Percentiles rank a stretch among this genome's conserved stretches.
phyloP scores from a whole-genome alignment of 495 filamentous ascomycete genomes.

The Podospora bellae-mahoneyi region DNA sequence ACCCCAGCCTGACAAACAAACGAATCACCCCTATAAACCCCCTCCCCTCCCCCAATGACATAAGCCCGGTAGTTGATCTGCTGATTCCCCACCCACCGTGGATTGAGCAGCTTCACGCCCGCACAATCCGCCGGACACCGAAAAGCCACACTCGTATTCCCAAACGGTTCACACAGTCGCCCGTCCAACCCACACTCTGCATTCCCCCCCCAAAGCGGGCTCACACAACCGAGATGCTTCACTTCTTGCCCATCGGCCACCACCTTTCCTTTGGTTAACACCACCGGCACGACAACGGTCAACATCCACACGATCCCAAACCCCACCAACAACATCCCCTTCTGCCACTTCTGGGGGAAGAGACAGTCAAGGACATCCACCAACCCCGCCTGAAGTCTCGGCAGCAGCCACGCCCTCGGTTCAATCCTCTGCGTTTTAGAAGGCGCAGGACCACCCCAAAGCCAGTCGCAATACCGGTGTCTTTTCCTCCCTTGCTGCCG shows the following conservation, averaged over 20 bases:
- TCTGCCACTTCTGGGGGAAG: not conserved
- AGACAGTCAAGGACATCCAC: not conserved
- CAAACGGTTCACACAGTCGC: conserved; percentile 71
- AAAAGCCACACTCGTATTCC: conserved; percentile 64
- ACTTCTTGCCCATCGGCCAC: conserved; percentile 54
- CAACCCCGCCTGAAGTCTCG: not conserved
- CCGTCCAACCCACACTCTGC: conserved; percentile 77
- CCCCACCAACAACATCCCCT: not conserved
- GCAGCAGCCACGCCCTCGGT: not conserved
- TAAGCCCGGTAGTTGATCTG: conserved; percentile 65
- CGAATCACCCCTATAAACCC: conserved; percentile 70
- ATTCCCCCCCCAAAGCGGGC: conserved; percentile 57
- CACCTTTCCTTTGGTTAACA: conserved; percentile 54
- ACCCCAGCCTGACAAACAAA: conserved; percentile 49
- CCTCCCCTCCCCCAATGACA: conserved; percentile 66
- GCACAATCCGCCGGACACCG: conserved; percentile 73
- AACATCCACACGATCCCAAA: not conserved
- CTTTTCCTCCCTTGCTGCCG: not conserved
- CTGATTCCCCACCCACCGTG: conserved; percentile 67
- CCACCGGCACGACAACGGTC: conserved; percentile 34
- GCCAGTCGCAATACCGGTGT: not conserved
- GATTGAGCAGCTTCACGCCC: conserved; percentile 61
- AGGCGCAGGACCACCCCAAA: not conserved
- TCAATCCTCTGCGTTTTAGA: not conserved
- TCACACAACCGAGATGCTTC: conserved; percentile 58